Evolutionary conservation across 2,329 filamentous ascomycete species (phyloP).

Genomic region (Blumeriella jaapii): DNA sequence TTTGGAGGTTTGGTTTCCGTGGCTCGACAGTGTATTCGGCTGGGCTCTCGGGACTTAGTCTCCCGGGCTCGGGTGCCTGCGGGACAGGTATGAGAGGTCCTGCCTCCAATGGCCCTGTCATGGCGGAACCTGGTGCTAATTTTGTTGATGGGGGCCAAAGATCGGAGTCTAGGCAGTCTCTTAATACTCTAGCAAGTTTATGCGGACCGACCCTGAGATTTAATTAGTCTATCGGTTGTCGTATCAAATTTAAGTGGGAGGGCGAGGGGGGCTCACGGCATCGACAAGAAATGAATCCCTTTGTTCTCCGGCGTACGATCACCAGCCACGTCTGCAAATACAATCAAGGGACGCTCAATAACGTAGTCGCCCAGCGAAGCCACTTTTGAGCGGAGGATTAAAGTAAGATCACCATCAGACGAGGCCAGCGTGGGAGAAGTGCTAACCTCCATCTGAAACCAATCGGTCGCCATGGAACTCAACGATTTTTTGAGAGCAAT

Average conservation of each 20-base stretch:
- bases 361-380: not conserved
- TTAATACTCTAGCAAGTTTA: constrained; percentile 13
- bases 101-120: not conserved
- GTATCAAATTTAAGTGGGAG: no score
- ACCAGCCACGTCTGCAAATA: constrained; percentile 12
- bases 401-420: constrained; percentile 7
- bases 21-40: no score
- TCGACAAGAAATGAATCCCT: constrained; percentile 11
- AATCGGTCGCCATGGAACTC: constrained; percentile 9
- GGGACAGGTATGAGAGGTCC: not conserved
- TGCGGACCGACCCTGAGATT: constrained; percentile 14
- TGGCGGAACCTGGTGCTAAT: not conserved
- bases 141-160: not conserved
- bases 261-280: constrained; percentile 11
- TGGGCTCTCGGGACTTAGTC: no score
- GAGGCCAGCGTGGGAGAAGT: constrained; percentile 5
- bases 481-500: constrained; percentile 13
- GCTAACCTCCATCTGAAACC: constrained; percentile 16
- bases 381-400: constrained; percentile 13
- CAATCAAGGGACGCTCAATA: constrained; percentile 11
- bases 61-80: not conserved
- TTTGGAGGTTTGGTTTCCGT: no score
- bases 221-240: not conserved
- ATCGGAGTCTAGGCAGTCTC: constrained; percentile 10
- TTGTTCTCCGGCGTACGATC: constrained; percentile 1